phyloP scores from a whole-genome alignment of 345 rosid genomes.

The Cardamine occulta region DNA sequence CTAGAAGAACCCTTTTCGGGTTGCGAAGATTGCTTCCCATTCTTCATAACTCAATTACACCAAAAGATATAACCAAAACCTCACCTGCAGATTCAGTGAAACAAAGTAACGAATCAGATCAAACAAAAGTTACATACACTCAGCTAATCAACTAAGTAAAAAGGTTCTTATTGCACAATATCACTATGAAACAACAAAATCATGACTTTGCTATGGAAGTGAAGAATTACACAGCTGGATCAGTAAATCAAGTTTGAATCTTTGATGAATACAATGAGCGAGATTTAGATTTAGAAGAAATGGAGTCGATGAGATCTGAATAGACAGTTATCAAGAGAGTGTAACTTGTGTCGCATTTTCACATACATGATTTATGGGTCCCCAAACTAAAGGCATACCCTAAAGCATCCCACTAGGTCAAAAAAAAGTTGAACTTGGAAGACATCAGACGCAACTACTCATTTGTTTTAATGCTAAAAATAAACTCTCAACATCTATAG shows the following conservation, averaged over 20 bases:
- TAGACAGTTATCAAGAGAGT: slow-evolving; percentile 26
- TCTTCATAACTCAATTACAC: slow-evolving; percentile 59
- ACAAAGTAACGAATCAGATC: too few relatives aligned
- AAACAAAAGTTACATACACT: not conserved
- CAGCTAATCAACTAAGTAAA: slow-evolving; percentile 10
- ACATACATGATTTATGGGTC: slow-evolving; percentile 34
- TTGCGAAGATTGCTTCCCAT: slow-evolving; percentile 59
- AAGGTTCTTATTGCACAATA: not conserved
- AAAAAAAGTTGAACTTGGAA: slow-evolving; percentile 38
- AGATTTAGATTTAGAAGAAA: slow-evolving; percentile 9
- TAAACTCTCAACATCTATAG: slow-evolving; percentile 7
- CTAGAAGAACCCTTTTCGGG: slow-evolving; percentile 57
- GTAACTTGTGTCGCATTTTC: slow-evolving; percentile 28
- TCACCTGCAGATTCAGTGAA: slow-evolving; percentile 29
- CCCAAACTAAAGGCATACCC: slow-evolving; percentile 36
- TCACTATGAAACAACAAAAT: slow-evolving; percentile 1
- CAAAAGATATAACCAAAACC: slow-evolving; percentile 11
- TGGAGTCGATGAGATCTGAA: slow-evolving; percentile 36
- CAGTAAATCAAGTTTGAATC: slow-evolving; percentile 14
- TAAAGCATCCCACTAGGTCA: slow-evolving; percentile 44
- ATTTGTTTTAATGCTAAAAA: slow-evolving; percentile 36
- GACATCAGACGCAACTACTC: slow-evolving; percentile 38
- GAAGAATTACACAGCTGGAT: not conserved
- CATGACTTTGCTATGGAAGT: not conserved
- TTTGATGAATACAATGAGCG: slow-evolving; percentile 1